A percentile compares a stretch with the other conserved stretches of the same genome.
Conservation (phyloP, 2,329 filamentous ascomycete species). For the Ceratocystiopsis sp. region DNA sequence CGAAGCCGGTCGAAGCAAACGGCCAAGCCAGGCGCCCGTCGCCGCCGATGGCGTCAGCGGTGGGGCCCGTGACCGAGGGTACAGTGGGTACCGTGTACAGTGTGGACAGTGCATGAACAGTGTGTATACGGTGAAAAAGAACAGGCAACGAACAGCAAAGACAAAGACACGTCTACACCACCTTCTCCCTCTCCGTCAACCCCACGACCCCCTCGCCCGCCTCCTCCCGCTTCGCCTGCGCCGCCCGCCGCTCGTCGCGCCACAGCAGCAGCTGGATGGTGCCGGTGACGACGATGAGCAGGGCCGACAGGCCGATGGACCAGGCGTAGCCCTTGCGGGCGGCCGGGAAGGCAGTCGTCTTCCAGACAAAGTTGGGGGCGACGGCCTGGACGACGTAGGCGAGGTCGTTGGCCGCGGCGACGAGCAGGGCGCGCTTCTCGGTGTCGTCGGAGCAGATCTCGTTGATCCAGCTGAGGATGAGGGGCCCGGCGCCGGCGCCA, state of each 20-base stretch:
- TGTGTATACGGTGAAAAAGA: too few relatives aligned
- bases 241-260: conserved; percentile 8
- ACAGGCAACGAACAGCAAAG: too few relatives aligned
- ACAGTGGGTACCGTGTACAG: too few relatives aligned
- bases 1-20: too few relatives aligned
- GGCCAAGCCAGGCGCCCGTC: too few relatives aligned
- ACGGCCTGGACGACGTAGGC: conserved; percentile 9
- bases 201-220: too few relatives aligned
- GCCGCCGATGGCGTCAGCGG: too few relatives aligned
- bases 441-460: conserved; percentile 12
- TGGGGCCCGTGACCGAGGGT: too few relatives aligned
- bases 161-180: too few relatives aligned
- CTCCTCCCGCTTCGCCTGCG: too few relatives aligned
- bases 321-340: conserved; percentile 21
- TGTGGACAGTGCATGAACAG: too few relatives aligned
- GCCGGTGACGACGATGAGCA: conserved; percentile 15
- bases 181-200: too few relatives aligned
- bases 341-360: conserved; percentile 21
- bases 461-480: conserved; percentile 19
- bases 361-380: conserved; percentile 18
- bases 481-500: conserved; percentile 19
- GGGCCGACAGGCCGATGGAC: conserved; percentile 17
- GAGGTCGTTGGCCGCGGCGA: conserved; percentile 12
- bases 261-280: conserved; percentile 16
- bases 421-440: conserved; percentile 13